Base-by-base conservation (phyloP, 768 basidiomycete species). In the Lactarius tabidus region DNA sequence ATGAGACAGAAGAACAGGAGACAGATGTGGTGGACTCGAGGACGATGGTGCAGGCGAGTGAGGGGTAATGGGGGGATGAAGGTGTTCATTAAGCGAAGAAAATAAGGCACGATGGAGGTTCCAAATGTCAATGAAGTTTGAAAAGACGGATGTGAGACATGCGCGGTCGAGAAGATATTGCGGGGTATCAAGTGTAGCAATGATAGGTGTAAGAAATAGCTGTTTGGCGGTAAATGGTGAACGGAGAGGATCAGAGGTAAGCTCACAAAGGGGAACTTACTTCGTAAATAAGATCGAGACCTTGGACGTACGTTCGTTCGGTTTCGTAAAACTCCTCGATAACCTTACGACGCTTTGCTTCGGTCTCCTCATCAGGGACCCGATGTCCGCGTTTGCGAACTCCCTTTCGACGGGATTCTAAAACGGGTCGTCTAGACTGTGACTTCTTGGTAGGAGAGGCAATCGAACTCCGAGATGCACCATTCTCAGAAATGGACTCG, bases 41-140 rank as follows among this genome's bases (percentile, higher is more conserved):
- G 70, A 59, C 45, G 70, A 57, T 58, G 53, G 67, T 45, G 36
- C n/a, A 31, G 39, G 6, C 17, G 59, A 17, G 14, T 58, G 60
- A 33, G 33, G 31, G 31, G 26, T 15, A 41, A 14, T 41, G 55
- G 45, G 28, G 70, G 71, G 38, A 69, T 69, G 80, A 64, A 80
- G 70, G 57, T 83, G 77, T 48, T 76, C 74, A 9, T 83, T 79
- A 33, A 93, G 79, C 2, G 86, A 82, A 7, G 82, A 77, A 64
- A 86, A 85, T 75, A 93, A 88, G 2, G 88, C 84, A 59, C 84
- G 88, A 75, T 93, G 91, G 51, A 92, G 80, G 71, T 92, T 93
- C 92, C 89, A 93, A 38, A 95, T 93, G 75, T 94, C 92, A 72
- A 93, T 87, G 68, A 94, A 93, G 74, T 93, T 93, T 67, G 89